A percentile compares a stretch with the other conserved stretches of the same genome.
phyloP scores from a whole-genome alignment of 2,329 filamentous ascomycete species.

The Cadophora gregata region DNA sequence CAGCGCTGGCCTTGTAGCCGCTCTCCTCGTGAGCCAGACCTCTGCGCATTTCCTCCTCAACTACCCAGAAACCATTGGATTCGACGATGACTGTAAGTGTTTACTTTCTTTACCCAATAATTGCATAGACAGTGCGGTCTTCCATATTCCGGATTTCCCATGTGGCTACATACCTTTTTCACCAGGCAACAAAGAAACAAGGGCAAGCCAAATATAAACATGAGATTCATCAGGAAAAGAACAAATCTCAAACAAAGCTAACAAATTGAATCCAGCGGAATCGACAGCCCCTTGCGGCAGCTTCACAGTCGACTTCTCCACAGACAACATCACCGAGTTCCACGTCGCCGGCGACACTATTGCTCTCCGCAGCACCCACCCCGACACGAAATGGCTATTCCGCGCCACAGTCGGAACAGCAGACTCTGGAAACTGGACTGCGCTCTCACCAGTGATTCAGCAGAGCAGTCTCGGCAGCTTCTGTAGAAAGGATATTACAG shows the following conservation, averaged over 20 bases:
- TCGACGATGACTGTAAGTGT: conserved; percentile 50
- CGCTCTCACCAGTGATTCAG: conserved; percentile 58
- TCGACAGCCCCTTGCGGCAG: conserved; percentile 60
- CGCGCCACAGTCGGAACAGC: conserved; percentile 60
- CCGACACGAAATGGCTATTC: conserved; percentile 61
- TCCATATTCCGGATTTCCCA: background rate
- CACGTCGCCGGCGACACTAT: conserved; percentile 63
- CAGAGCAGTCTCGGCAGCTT: conserved; percentile 61
- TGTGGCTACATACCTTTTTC: background rate
- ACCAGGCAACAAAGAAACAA: background rate
- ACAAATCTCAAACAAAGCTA: background rate
- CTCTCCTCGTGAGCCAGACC: conserved; percentile 38
- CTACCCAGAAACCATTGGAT: conserved; percentile 55
- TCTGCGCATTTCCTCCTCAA: conserved; percentile 62
- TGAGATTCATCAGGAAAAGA: too few species aligned
- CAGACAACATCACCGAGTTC: conserved; percentile 62
- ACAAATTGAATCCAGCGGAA: conserved; percentile 40
- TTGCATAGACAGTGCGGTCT: background rate
- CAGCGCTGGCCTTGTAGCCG: conserved; percentile 22
- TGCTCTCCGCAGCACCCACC: conserved; percentile 51
- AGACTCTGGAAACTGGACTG: conserved; percentile 56
- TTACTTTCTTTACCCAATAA: background rate
- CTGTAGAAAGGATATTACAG: conserved; percentile 56
- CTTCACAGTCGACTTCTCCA: conserved; percentile 53
- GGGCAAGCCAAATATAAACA: background rate